phyloP scores from a whole-genome alignment of 108 stramenopile genomes.

The Nannochloropsis gaditana region DNA sequence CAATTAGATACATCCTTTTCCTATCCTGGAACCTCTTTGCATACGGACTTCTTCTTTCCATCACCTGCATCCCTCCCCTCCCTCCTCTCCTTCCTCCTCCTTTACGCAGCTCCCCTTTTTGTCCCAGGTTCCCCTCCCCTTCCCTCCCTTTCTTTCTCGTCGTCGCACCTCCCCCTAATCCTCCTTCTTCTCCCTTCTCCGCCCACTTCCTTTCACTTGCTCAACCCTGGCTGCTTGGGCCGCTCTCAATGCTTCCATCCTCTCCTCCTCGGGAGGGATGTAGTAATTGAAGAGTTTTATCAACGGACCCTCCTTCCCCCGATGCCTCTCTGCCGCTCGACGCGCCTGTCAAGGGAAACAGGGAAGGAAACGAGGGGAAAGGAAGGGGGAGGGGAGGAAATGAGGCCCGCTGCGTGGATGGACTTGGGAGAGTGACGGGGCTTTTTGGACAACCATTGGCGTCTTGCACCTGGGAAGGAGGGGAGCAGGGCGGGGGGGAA shows the following conservation, averaged over 20 bases:
- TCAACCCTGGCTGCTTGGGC: neutral
- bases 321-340: neutral
- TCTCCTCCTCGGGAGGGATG: neutral
- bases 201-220: neutral
- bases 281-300: constrained; percentile 5
- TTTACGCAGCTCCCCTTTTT: too few species aligned
- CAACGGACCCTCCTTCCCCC: neutral
- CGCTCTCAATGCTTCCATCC: neutral
- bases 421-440: too few species aligned
- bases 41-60: neutral
- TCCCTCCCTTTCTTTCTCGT: constrained; percentile 9
- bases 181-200: neutral
- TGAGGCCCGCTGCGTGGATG: too few species aligned
- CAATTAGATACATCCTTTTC: too few species aligned
- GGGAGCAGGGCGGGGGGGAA: neutral
- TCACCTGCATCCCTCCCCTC: neutral
- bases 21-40: too few species aligned
- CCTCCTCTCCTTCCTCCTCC: too few species aligned
- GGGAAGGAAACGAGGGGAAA: neutral
- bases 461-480: too few species aligned
- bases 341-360: neutral
- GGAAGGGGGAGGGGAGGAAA: neutral
- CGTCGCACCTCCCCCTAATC: too few species aligned
- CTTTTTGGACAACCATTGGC: too few species aligned
- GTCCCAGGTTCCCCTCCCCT: neutral